Conservation (phyloP, 177 flowering plant species). For the Telopea speciosissima region DNA sequence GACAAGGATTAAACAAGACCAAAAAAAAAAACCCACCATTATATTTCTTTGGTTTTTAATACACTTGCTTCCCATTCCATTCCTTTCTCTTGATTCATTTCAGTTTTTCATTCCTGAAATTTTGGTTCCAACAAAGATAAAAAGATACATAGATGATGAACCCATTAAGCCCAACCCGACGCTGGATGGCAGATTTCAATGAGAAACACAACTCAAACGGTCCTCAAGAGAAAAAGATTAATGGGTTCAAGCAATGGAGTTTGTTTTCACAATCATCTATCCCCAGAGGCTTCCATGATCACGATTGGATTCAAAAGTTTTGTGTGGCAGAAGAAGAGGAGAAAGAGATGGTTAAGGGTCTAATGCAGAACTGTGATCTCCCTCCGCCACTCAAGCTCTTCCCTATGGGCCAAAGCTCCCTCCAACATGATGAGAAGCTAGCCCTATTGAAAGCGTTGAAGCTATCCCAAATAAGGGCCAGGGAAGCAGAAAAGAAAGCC, state of each 20-base stretch:
- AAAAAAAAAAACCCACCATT: too few species aligned
- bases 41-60: too few species aligned
- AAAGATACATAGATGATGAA: conserved; percentile 2
- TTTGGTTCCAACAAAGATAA: not conserved
- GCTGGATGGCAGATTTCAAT: conserved; percentile 8
- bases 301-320: not conserved
- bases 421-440: conserved; percentile 23
- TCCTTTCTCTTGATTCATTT: not conserved
- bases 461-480: conserved; percentile 41
- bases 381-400: conserved; percentile 59
- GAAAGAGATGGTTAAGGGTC: too few species aligned
- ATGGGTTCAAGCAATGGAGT: conserved; percentile 9
- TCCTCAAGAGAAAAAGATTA: conserved; percentile 1
- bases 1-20: too few species aligned
- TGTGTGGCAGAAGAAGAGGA: conserved; percentile 10
- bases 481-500: conserved; percentile 35
- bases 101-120: not conserved
- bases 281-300: not conserved
- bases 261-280: not conserved
- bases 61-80: not conserved
- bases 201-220: conserved; percentile 7
- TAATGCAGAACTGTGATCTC: conserved; percentile 58
- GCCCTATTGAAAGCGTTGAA: conserved; percentile 52
- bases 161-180: not conserved
- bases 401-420: not conserved